Conservation (phyloP, 345 rosid species). For the Laguncularia racemosa region DNA sequence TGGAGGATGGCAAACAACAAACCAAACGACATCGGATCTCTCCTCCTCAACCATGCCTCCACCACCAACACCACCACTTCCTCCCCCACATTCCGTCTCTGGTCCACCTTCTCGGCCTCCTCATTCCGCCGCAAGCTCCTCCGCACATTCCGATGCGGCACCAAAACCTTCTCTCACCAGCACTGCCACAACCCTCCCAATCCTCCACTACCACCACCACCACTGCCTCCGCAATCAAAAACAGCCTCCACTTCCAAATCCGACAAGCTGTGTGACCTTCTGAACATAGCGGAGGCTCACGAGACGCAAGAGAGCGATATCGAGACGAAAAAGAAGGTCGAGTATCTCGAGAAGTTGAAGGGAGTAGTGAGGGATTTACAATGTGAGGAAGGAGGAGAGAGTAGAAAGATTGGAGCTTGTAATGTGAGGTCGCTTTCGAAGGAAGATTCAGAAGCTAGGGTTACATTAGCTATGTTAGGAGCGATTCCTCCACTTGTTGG, state of each 20-base stretch:
- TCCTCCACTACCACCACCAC: neutral
- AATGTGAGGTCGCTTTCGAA: constrained; percentile 61
- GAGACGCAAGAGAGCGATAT: constrained; percentile 40
- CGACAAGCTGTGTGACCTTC: constrained; percentile 76
- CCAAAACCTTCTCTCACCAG: constrained; percentile 33
- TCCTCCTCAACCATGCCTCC: constrained; percentile 47
- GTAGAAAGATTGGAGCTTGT: constrained; percentile 42
- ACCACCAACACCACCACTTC: constrained; percentile 9
- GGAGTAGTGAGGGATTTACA: constrained; percentile 62
- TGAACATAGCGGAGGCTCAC: constrained; percentile 54
- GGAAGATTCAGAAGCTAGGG: constrained; percentile 65
- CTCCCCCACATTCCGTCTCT: constrained; percentile 38
- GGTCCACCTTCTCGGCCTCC: constrained; percentile 55
- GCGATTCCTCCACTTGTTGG: constrained; percentile 88
- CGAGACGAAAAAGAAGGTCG: constrained; percentile 66
- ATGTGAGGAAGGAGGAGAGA: constrained; percentile 10
- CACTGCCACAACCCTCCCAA: constrained; percentile 12
- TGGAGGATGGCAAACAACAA: neutral
- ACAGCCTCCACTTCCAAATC: constrained; percentile 26
- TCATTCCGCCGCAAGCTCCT: constrained; percentile 61
- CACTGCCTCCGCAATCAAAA: neutral
- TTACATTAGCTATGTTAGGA: constrained; percentile 84
- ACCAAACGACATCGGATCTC: constrained; percentile 56
- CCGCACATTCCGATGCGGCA: constrained; percentile 77
- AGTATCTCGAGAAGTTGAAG: constrained; percentile 58